phyloP scores from a whole-genome alignment of 768 basidiomycete genomes.

The Tulasnella sp. region DNA sequence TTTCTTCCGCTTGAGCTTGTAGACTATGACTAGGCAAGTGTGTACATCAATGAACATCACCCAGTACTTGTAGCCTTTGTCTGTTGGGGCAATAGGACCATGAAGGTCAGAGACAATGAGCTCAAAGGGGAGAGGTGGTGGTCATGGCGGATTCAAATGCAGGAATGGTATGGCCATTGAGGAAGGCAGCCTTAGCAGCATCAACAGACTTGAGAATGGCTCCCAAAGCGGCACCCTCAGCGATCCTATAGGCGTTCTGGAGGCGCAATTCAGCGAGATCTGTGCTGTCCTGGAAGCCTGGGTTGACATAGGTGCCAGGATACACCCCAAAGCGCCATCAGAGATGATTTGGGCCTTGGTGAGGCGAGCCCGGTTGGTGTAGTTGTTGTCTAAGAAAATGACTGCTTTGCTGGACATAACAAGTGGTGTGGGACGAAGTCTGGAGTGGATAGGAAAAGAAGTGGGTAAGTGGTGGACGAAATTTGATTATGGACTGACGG shows the following conservation, averaged over 20 bases:
- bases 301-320: too few species aligned
- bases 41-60: conserved; percentile 16
- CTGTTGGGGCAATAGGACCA: conserved; percentile 2
- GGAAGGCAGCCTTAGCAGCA: not conserved
- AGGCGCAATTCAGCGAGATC: too few species aligned
- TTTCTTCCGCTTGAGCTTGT: conserved; percentile 6
- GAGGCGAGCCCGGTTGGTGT: not conserved
- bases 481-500: not conserved
- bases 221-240: too few species aligned
- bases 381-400: not conserved
- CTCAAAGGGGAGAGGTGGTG: not conserved
- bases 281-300: too few species aligned
- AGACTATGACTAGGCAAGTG: not conserved
- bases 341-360: too few species aligned
- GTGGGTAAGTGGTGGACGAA: not conserved
- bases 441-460: not conserved
- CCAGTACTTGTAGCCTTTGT: conserved; percentile 18
- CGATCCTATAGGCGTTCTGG: too few species aligned
- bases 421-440: not conserved
- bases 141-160: too few species aligned
- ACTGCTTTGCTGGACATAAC: not conserved
- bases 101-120: conserved; percentile 19
- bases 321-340: too few species aligned
- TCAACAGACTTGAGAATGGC: too few species aligned
- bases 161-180: not conserved